Base-by-base conservation (phyloP, 331 rosid genomes). In the Malus hybrid region DNA sequence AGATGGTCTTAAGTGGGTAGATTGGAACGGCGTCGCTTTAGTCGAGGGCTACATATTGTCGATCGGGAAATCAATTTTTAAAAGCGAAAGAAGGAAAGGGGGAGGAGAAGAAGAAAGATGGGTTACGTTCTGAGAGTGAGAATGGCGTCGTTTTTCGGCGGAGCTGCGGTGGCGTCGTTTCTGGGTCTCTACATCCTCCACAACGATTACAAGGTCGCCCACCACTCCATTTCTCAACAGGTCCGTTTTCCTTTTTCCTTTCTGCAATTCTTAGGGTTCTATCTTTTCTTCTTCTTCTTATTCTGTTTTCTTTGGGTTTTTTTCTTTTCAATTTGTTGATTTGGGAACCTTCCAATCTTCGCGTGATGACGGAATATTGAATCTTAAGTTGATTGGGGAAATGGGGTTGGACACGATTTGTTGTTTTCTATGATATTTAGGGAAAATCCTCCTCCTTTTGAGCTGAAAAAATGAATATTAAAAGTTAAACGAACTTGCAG, bases 71-170 rank as follows among this genome's bases (percentile, higher is more conserved):
- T 9, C 19, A 18, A 67, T 39, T 33, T 19, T 13, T 14, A 48
- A 11, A 10, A 6, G 16, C 24, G 22, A 50, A 62, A n/a, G 64
- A 2, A 22, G 15, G 12, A 33, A n/a, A 78, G 11, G 22, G 18
- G 61, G 56, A 42, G 18, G 57, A 28, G 63, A 32, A 18, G 32
- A 63, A 73, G 71, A 92, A 67, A 71, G 73, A 94, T 94, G 99
- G 99, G 99, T 71, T 94, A 86, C 76, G 87, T 94, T 48, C 80
- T 90, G 68, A 73, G 99, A 65, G 99, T 90, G 72, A 84, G 97
- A 88, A 79, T 93, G 81, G 96, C 96, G 7, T 88, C 99, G 29
- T 94, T 92, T 85, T 92, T 92, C 80, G 74, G 88, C 11, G 99
- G 99, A 6, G 96, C 96, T 27, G 96, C 99, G 48, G 81, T 81